Evolutionary conservation across 1,284 basidiomycete species (phyloP), one percentile per base, ranked within the genome.

Genomic region (Acaromyces ingoldii): DNA sequence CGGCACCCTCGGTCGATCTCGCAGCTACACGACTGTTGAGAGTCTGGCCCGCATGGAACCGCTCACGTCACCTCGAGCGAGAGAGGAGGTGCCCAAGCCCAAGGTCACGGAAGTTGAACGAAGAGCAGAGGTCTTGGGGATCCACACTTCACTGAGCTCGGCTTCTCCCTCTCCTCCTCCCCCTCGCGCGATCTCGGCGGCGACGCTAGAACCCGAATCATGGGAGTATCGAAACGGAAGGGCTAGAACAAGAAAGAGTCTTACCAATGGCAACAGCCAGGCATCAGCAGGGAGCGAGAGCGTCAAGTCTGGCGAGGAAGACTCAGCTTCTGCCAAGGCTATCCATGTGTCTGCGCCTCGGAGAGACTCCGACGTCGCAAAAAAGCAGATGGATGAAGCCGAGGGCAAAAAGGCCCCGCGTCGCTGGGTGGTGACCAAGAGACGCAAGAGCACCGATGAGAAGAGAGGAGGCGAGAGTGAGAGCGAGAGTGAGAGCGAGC

Each of bases 181-280:
- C 53, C 28, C 57, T 55, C 22, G 40, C 56, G 4, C 11, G 13
- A 45, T 63, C 25, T 58, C 62, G 10, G 55, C 61, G 1, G 58
- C 61, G 7, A 65, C 65, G 1, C 43, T 61, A 28, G 63, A 67
- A 22, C 57, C 58, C 44, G 65, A 61, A 17, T 59, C 65, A 6
- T 65, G 58, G 60, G 63, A 65, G 34, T 63, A 65, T n/a, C 62
- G 65, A 24, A 60, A 63, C 41, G 65, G 62, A n/a, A 62, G 65
- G 24, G 63, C 57, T 7, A 54, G 58, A 39, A 55, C 62, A 6
- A 57, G 57, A 26, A 48, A 36, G 13, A 49, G 42, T 9, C 58
- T 53, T 3, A 59, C 58, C 3, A 48, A 53, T 24, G 61, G 62
- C 53, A 57, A 55, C 46, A 47, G n/a, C n/a, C n/a, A n/a, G n/a